phyloP scores from a whole-genome alignment of 768 basidiomycete genomes.

The Mycena chlorophos region DNA sequence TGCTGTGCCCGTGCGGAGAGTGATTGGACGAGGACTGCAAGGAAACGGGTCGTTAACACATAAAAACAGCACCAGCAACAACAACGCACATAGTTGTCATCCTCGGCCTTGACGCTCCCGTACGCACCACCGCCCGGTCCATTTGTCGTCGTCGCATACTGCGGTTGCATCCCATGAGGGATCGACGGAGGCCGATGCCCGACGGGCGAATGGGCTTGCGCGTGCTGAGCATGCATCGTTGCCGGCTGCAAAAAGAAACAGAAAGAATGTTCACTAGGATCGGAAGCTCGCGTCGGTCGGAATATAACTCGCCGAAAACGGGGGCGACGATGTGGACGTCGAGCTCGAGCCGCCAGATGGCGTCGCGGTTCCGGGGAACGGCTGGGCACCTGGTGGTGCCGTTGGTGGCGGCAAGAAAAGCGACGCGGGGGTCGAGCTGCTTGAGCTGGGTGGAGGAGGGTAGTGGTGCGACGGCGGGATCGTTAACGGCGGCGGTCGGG shows the following conservation, averaged over 20 bases:
- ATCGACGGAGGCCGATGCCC: conserved; percentile 45
- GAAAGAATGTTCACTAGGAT: conserved; percentile 57
- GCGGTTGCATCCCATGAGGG: conserved; percentile 5
- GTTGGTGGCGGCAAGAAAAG: neutral
- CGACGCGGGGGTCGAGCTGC: conserved; percentile 39
- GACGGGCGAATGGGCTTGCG: conserved; percentile 49
- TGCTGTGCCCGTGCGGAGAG: conserved; percentile 10
- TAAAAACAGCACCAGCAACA: conserved; percentile 26
- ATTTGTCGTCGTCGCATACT: neutral
- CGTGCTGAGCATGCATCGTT: conserved; percentile 53
- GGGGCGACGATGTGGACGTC: conserved; percentile 59
- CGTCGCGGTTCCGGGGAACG: conserved; percentile 63
- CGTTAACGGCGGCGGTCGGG: conserved; percentile 58
- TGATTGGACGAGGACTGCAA: conserved; percentile 13
- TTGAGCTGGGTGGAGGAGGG: conserved; percentile 47
- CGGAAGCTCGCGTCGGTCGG: conserved; percentile 41
- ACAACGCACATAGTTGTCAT: conserved; percentile 58
- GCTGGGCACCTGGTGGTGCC: conserved; percentile 43
- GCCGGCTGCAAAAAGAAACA: conserved; percentile 58
- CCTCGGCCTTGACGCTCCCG: conserved; percentile 64
- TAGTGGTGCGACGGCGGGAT: conserved; percentile 50
- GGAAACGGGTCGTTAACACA: conserved; percentile 6
- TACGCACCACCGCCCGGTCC: conserved; percentile 42
- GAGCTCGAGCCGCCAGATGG: conserved; percentile 70
- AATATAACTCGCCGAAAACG: conserved; percentile 85